phyloP scores from a whole-genome alignment of 805 yeast genomes.

The Zygoascus flipseniorum region DNA sequence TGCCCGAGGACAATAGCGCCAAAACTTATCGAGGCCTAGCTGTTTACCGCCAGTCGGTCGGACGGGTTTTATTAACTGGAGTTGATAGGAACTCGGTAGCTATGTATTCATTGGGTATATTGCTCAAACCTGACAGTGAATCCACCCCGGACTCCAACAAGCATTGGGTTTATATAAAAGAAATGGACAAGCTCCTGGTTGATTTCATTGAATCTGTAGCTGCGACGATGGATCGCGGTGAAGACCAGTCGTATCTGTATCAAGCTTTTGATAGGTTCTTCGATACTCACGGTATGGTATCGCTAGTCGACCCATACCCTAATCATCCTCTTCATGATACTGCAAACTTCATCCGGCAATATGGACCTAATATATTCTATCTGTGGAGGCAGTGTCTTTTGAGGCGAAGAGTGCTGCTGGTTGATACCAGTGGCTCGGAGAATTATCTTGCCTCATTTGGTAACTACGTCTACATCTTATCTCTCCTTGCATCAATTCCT shows the following conservation, averaged over 20 bases:
- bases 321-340: constrained; percentile 32
- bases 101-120: constrained; percentile 58
- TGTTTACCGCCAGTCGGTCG: constrained; percentile 40
- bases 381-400: constrained; percentile 56
- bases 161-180: constrained; percentile 34
- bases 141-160: background rate
- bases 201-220: background rate
- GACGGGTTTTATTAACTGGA: constrained; percentile 14
- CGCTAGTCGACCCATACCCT: constrained; percentile 23
- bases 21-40: constrained; percentile 35
- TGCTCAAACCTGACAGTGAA: constrained; percentile 19
- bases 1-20: background rate
- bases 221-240: background rate
- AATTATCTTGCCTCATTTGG: constrained; percentile 23
- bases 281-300: constrained; percentile 1
- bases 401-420: constrained; percentile 46
- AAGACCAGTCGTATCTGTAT: constrained; percentile 3
- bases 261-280: constrained; percentile 6
- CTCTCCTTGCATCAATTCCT: constrained; percentile 58
- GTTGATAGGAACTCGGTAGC: constrained; percentile 24
- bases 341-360: constrained; percentile 35
- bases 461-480: constrained; percentile 39
- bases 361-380: constrained; percentile 60
- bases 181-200: constrained; percentile 15
- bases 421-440: constrained; percentile 14